Conservation (phyloP, 1,139 yeast species). For the Suhomyces choctaworum region DNA sequence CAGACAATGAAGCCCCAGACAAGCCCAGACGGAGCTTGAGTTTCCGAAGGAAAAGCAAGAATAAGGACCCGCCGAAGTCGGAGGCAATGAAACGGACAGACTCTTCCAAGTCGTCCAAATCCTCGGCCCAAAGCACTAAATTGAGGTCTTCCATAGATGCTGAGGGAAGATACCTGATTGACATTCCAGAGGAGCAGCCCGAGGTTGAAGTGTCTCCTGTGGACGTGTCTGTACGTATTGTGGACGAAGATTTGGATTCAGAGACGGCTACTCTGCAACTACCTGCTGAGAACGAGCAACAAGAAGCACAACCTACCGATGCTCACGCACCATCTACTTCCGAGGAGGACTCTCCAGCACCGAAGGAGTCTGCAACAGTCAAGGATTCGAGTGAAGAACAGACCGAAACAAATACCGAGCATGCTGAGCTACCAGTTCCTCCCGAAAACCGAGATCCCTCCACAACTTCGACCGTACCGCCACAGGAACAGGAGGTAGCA, state of each 20-base stretch:
- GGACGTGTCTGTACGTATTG: constrained; percentile 8
- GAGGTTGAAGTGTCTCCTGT: constrained; percentile 4
- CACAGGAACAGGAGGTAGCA: not conserved
- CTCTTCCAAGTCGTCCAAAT: not conserved
- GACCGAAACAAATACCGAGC: not conserved
- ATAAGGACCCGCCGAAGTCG: constrained; percentile 2
- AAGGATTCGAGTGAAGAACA: not conserved
- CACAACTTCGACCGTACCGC: not conserved
- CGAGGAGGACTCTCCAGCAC: too few relatives aligned
- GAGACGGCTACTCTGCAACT: too few relatives aligned
- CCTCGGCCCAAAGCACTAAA: constrained; percentile 6
- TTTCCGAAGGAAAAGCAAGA: constrained; percentile 10
- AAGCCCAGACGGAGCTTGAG: constrained; percentile 16
- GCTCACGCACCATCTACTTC: too few relatives aligned
- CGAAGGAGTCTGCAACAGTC: not conserved
- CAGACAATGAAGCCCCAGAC: constrained; percentile 5
- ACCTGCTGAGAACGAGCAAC: not conserved
- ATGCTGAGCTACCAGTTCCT: too few relatives aligned
- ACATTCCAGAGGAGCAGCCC: constrained; percentile 7
- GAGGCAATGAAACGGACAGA: not conserved
- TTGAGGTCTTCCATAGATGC: constrained; percentile 2
- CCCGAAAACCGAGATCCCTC: too few relatives aligned
- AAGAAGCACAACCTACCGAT: not conserved
- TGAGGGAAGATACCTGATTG: not conserved
- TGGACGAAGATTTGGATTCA: constrained; percentile 3